phyloP scores from a whole-genome alignment of 768 basidiomycete species.

The Agaricus blazei region DNA sequence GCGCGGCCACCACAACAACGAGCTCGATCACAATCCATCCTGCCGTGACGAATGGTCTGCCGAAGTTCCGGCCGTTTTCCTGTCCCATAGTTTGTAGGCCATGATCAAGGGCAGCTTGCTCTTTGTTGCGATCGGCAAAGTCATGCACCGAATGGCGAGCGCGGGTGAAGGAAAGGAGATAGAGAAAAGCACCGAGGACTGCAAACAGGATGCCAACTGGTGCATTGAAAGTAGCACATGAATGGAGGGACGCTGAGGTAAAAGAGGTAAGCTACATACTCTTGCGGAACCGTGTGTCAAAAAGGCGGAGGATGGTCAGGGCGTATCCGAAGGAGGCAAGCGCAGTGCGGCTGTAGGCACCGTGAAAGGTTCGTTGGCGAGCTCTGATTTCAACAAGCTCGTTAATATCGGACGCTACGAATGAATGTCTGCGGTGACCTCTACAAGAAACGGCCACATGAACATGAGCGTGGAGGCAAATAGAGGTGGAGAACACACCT shows the following conservation, averaged over 20 bases:
- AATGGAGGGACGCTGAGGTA: neutral
- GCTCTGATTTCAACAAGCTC: constrained; percentile 75
- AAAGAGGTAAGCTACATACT: constrained; percentile 40
- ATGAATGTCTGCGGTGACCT: constrained; percentile 40
- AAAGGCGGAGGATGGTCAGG: constrained; percentile 72
- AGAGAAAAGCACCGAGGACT: constrained; percentile 55
- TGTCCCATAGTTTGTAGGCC: constrained; percentile 56
- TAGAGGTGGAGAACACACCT: constrained; percentile 6
- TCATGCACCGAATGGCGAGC: constrained; percentile 67
- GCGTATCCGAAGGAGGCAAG: constrained; percentile 71
- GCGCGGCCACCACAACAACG: constrained; percentile 50
- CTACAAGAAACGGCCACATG: constrained; percentile 11
- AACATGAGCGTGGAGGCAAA: neutral
- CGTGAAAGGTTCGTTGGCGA: constrained; percentile 77
- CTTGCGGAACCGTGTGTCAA: constrained; percentile 65
- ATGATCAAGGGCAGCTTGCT: constrained; percentile 24
- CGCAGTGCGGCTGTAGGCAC: constrained; percentile 75
- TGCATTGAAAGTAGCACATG: neutral
- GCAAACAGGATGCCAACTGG: constrained; percentile 60
- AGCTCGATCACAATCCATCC: constrained; percentile 71
- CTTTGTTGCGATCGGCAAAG: constrained; percentile 59
- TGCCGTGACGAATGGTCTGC: constrained; percentile 74
- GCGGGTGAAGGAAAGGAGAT: constrained; percentile 53
- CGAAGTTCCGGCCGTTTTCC: constrained; percentile 58
- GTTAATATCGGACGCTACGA: constrained; percentile 44